Evolutionary conservation across 768 basidiomycete species (phyloP).

Genomic region (Lactifluus rugatus): DNA sequence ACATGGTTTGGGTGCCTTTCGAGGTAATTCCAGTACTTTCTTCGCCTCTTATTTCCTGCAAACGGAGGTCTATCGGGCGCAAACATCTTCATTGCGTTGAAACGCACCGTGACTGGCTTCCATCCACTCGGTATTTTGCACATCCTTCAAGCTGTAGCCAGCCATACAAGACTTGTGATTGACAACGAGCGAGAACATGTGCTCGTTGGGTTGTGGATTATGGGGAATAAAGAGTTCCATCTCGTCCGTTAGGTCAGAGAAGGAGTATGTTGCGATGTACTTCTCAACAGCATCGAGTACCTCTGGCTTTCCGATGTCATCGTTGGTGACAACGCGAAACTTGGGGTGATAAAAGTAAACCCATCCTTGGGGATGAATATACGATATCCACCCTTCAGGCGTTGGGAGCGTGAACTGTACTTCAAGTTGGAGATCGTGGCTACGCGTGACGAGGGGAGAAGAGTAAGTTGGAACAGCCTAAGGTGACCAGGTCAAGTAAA

Average conservation of each 20-base stretch:
- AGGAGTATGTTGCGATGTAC: conserved; percentile 25
- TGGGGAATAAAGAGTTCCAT: conserved; percentile 38
- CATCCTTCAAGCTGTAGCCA: conserved; percentile 27
- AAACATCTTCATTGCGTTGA: background rate
- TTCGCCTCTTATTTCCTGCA: conserved; percentile 23
- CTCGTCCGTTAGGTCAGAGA: conserved; percentile 28
- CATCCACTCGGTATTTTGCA: conserved; percentile 6
- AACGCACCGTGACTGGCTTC: conserved; percentile 2
- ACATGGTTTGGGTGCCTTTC: conserved; percentile 41
- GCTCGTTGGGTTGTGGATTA: conserved; percentile 19
- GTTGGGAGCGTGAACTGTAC: background rate
- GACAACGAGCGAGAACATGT: conserved; percentile 32
- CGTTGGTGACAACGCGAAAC: conserved; percentile 37
- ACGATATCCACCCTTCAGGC: conserved; percentile 14
- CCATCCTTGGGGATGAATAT: conserved; percentile 40
- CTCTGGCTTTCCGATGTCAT: conserved; percentile 37
- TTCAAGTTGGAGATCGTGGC: background rate
- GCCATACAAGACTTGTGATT: conserved; percentile 42
- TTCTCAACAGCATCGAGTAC: conserved; percentile 26
- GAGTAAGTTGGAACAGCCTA: background rate
- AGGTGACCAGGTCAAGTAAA: background rate
- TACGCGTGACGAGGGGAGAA: background rate
- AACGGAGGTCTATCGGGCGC: background rate
- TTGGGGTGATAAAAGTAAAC: conserved; percentile 39
- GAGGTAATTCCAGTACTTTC: conserved; percentile 45